Conservation (phyloP, 2,329 filamentous ascomycete genomes). For the Colletotrichum sublineola region DNA sequence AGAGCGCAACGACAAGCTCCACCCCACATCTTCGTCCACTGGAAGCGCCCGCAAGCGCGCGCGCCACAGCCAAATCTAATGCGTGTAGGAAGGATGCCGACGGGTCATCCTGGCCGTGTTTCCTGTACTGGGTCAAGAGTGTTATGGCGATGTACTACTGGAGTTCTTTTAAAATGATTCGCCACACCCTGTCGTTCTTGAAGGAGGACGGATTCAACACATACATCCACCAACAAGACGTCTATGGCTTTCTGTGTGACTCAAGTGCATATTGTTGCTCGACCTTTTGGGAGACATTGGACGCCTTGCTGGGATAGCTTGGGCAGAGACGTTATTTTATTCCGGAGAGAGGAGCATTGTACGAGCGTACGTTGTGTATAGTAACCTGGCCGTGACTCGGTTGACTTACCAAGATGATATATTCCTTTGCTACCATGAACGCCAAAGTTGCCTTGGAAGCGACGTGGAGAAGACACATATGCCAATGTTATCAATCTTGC, state of each 20-base stretch:
- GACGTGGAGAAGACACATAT: neutral
- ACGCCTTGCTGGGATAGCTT: neutral
- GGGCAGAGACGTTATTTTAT: too few relatives aligned
- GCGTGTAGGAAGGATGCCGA: too few relatives aligned
- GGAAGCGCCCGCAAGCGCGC: conserved; percentile 69
- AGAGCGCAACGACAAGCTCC: conserved; percentile 71
- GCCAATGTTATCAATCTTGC: neutral
- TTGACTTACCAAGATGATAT: too few relatives aligned
- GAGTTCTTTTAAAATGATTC: neutral
- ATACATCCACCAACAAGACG: neutral
- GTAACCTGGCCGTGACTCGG: neutral
- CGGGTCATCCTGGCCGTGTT: neutral
- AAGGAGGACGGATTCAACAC: neutral
- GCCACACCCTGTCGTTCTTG: neutral
- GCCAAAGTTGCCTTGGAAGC: fast-evolving
- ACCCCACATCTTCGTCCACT: conserved; percentile 55
- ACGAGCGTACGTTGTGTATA: neutral
- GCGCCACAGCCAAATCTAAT: conserved; percentile 59
- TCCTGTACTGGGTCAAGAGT: neutral
- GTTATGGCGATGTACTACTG: neutral
- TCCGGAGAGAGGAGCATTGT: neutral
- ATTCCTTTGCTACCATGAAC: neutral
- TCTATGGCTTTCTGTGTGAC: neutral
- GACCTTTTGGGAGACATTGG: neutral
- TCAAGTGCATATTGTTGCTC: neutral